phyloP scores from a whole-genome alignment of 2,329 filamentous ascomycete genomes.

The Colletotrichum spaethianum region DNA sequence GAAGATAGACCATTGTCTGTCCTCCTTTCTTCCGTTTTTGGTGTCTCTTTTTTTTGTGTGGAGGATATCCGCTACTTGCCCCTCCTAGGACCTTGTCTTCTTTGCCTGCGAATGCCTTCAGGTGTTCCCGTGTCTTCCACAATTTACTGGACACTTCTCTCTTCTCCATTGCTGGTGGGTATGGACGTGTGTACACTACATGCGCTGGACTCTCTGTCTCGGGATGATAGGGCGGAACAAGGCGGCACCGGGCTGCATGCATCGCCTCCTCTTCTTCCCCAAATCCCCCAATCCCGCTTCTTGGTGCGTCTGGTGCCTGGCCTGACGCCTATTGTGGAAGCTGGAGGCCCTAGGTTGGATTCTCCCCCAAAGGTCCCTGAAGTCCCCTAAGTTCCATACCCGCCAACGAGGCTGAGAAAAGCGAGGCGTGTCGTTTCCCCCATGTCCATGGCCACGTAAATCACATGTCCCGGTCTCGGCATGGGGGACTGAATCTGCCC shows the following conservation, averaged over 20 bases:
- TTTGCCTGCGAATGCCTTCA: conserved; percentile 11
- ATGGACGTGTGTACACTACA: background rate
- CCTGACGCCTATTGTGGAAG: conserved; percentile 4
- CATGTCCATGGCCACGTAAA: background rate
- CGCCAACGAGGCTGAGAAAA: conserved; percentile 20
- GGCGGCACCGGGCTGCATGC: conserved; percentile 2
- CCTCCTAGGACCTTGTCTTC: background rate
- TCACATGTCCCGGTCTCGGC: background rate
- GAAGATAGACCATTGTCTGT: background rate
- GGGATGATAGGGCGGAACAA: background rate
- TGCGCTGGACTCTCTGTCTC: background rate
- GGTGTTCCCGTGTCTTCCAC: conserved; percentile 11
- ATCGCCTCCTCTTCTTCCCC: conserved; percentile 2
- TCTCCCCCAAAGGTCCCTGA: conserved; percentile 1
- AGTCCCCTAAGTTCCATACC: conserved; percentile 21
- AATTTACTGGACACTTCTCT: conserved; percentile 18
- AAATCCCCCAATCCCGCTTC: conserved; percentile 10
- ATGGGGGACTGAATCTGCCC: conserved; percentile 8
- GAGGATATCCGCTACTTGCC: background rate
- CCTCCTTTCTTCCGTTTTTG: background rate
- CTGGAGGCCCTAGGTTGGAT: background rate
- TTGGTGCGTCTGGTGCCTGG: conserved; percentile 15
- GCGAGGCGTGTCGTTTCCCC: conserved; percentile 11
- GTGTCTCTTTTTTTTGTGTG: background rate
- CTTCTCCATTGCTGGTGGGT: background rate